phyloP scores from a whole-genome alignment of 1,139 yeast species.

The Suzukiozyma palmioleophila region DNA sequence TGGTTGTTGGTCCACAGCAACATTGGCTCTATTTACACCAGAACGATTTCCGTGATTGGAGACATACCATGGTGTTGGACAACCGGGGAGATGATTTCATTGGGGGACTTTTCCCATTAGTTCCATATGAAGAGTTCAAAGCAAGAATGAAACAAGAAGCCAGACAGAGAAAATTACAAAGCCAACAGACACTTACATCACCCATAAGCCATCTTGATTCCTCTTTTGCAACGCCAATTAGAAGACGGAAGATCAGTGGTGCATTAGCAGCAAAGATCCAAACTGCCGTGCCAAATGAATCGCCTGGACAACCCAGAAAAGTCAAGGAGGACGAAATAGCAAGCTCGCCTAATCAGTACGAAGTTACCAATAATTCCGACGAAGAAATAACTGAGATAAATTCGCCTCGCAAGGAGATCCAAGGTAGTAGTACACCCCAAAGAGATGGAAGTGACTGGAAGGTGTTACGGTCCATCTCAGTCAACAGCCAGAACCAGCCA shows the following conservation, averaged over 20 bases:
- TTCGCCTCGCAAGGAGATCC: constrained; percentile 22
- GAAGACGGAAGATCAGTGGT: constrained; percentile 68
- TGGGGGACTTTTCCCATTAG: constrained; percentile 74
- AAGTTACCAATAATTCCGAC: constrained; percentile 36
- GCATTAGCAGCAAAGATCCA: constrained; percentile 65
- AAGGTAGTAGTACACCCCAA: constrained; percentile 7
- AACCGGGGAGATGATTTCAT: constrained; percentile 64
- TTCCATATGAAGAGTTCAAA: constrained; percentile 52
- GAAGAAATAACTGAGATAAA: constrained; percentile 24
- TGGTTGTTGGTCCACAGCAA: constrained; percentile 99
- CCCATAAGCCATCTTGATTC: constrained; percentile 35
- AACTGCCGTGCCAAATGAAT: constrained; percentile 81
- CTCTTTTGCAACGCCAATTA: constrained; percentile 64
- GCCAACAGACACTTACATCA: constrained; percentile 26
- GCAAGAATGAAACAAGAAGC: constrained; percentile 44
- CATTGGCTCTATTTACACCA: constrained; percentile 97
- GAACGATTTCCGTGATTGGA: constrained; percentile 94
- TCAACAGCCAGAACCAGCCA: constrained; percentile 31
- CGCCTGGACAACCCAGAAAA: constrained; percentile 97
- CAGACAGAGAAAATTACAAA: constrained; percentile 37
- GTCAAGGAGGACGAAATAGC: constrained; percentile 33
- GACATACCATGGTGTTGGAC: constrained; percentile 84
- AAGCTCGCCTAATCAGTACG: constrained; percentile 24
- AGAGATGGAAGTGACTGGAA: constrained; percentile 31
- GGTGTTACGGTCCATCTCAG: constrained; percentile 40